Evolutionary conservation across 2,329 filamentous ascomycete genomes (phyloP).

Genomic region (Clonostachys rhizophaga): DNA sequence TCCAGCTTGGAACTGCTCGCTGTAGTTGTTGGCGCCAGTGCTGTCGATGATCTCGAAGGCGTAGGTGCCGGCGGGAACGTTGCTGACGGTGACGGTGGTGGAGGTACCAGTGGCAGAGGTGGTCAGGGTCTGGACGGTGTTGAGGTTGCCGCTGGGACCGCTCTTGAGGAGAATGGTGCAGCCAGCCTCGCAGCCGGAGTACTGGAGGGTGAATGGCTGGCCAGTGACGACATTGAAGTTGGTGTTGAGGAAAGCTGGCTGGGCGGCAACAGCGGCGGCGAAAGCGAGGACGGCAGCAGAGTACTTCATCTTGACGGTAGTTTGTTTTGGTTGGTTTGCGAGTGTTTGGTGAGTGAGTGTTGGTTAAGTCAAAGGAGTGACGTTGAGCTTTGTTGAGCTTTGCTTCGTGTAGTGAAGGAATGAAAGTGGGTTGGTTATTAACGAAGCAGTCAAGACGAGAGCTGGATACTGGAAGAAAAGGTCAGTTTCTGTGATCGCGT

Average conservation of each 20-base stretch:
- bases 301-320: constrained; percentile 28
- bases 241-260: constrained; percentile 24
- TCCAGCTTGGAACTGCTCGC: not conserved
- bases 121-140: constrained; percentile 20
- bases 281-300: constrained; percentile 19
- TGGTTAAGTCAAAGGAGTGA: not conserved
- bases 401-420: not conserved
- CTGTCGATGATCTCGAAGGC: constrained; percentile 25
- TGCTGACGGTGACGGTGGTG: constrained; percentile 17
- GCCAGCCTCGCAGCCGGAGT: constrained; percentile 18
- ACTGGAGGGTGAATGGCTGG: constrained; percentile 23
- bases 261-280: constrained; percentile 9
- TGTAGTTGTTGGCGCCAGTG: constrained; percentile 6
- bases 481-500: too few species aligned
- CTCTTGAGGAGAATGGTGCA: constrained; percentile 28
- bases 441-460: not conserved
- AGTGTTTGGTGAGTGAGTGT: not conserved
- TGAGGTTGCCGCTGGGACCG: constrained; percentile 17
- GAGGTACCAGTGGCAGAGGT: constrained; percentile 10
- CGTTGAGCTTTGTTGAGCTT: too few species aligned
- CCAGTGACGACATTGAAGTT: constrained; percentile 17
- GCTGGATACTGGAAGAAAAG: not conserved
- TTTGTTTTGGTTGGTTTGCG: not conserved
- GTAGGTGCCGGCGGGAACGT: constrained; percentile 20
- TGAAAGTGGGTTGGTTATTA: not conserved